Percentiles rank a stretch among this genome's conserved stretches.
Conservation (phyloP, 345 rosid species). For the Carallia brachiata region DNA sequence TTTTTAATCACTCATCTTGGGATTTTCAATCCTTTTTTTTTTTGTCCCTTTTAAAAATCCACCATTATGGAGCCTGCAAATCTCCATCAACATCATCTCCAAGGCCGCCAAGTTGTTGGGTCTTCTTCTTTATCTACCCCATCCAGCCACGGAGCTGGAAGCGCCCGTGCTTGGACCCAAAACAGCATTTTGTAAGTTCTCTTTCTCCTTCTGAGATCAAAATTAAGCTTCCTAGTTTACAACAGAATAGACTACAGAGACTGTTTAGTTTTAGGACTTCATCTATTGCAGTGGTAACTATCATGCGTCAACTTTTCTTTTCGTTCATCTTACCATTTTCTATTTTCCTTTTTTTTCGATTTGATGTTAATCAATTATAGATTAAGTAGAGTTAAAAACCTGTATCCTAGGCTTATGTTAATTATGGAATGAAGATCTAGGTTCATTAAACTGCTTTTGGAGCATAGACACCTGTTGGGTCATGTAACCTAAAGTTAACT, state of each 20-base stretch:
- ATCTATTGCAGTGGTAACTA: neutral
- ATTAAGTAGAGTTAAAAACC: too few relatives aligned
- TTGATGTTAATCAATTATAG: neutral
- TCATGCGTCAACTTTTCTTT: conserved; percentile 4
- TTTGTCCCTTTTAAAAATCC: neutral
- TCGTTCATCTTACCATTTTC: conserved; percentile 4
- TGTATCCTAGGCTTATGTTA: too few relatives aligned
- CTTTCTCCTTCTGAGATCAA: neutral
- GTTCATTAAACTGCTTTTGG: too few relatives aligned
- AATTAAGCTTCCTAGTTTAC: neutral
- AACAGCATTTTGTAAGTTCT: conserved; percentile 48
- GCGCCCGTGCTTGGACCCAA: conserved; percentile 60
- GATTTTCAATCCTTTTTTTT: conserved; percentile 55
- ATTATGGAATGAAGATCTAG: too few relatives aligned
- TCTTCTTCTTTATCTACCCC: conserved; percentile 56
- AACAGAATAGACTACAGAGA: too few relatives aligned
- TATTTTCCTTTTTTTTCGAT: conserved; percentile 32
- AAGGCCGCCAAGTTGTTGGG: conserved; percentile 39
- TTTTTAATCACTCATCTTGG: conserved; percentile 51
- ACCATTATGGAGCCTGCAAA: conserved; percentile 67
- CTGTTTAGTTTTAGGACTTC: too few relatives aligned
- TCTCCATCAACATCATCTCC: conserved; percentile 62
- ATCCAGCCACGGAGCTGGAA: conserved; percentile 51
- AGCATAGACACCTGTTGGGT: too few relatives aligned
- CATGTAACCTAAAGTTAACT: too few relatives aligned